These are phyloP conservation scores for Ophiostoma himal-ulmi DNA, from an alignment of 2,329 filamentous ascomycete species.

Conservation along the genomic window DNA sequence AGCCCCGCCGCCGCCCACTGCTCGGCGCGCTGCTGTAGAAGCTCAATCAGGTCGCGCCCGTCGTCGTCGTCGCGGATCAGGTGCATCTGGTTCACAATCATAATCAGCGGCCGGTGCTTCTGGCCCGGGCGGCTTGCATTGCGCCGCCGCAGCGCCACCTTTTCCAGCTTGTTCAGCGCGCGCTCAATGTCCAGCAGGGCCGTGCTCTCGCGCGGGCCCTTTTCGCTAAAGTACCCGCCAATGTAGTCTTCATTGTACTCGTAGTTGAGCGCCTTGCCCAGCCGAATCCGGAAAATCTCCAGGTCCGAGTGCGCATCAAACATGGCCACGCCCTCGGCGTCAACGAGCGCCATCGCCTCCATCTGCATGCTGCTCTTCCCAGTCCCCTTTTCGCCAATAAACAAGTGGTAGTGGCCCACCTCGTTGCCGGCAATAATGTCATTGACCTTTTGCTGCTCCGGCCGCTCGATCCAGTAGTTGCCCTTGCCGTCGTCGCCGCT, in stretches of 20 bases:
- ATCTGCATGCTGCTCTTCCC: conserved; percentile 96
- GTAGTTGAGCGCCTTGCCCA: conserved; percentile 91
- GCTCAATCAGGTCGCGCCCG: conserved; percentile 85
- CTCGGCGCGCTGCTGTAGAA: conserved; percentile 91
- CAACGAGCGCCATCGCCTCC: conserved; percentile 87
- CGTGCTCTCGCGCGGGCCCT: conserved; percentile 84
- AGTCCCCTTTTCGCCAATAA: conserved; percentile 92
- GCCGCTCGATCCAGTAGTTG: conserved; percentile 74
- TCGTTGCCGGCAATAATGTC: conserved; percentile 69
- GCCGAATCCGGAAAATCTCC: conserved; percentile 86
- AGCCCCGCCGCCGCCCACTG: conserved; percentile 92
- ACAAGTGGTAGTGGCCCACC: conserved; percentile 79
- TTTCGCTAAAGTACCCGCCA: conserved; percentile 89
- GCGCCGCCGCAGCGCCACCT: conserved; percentile 74
- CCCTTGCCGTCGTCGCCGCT: conserved; percentile 8
- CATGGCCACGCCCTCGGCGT: conserved; percentile 87
- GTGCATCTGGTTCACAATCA: conserved; percentile 93
- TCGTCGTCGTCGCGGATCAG: conserved; percentile 86
- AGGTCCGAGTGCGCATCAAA: conserved; percentile 92
- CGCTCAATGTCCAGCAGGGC: conserved; percentile 92
- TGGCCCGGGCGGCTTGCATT: conserved; percentile 41
- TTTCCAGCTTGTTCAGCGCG: conserved; percentile 95
- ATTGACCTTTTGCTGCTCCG: conserved; percentile 77
- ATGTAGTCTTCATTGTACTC: conserved; percentile 99
- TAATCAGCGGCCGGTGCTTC: conserved; percentile 57